Evolutionary conservation across 345 rosid genomes (phyloP).

Genomic region (Citrus sinensis): DVS_A1.0 CM039162.1:2239001-2239500

Average conservation of each 20-base stretch:
- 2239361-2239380: background rate
- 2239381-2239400: too few species aligned
- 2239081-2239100: background rate
- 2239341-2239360: background rate
- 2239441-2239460: too few species aligned
- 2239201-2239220: background rate
- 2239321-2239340: background rate
- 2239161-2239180: background rate
- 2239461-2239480: background rate
- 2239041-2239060: background rate
- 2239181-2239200: background rate
- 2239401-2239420: background rate
- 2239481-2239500: too few species aligned
- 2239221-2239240: background rate
- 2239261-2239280: background rate
- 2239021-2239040: background rate
- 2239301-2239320: background rate
- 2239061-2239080: slow-evolving; percentile 11
- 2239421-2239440: too few species aligned
- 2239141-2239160: slow-evolving; percentile 17
- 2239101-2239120: background rate
- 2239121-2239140: background rate
- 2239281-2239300: background rate
- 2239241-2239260: background rate
- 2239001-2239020: background rate